Percentiles rank a stretch among this genome's conserved stretches.
Evolutionary conservation across 495 filamentous ascomycete genomes (phyloP).

Genomic region (Penicillium ochrochloron): DNA sequence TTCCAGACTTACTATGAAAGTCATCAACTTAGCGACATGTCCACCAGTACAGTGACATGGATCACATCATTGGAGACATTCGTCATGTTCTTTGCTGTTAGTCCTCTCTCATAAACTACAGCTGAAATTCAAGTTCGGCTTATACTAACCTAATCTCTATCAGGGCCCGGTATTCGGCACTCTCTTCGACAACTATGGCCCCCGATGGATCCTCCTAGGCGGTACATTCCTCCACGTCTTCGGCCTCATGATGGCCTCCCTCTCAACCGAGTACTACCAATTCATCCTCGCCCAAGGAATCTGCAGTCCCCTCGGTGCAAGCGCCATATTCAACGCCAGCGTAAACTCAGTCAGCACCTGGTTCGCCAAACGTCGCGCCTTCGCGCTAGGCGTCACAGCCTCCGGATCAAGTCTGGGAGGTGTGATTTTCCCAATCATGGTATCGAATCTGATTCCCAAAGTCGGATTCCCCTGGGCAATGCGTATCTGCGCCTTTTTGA

Average conservation of each 20-base stretch:
- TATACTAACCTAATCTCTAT: background rate
- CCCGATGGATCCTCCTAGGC: constrained; percentile 63
- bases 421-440: constrained; percentile 66
- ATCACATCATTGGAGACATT: constrained; percentile 57
- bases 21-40: constrained; percentile 45
- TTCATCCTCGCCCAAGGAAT: constrained; percentile 50
- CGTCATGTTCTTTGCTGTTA: constrained; percentile 46
- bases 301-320: constrained; percentile 57
- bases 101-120: background rate
- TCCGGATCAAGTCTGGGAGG: constrained; percentile 65
- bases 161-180: constrained; percentile 57
- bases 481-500: constrained; percentile 69
- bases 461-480: constrained; percentile 79
- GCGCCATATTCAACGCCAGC: constrained; percentile 64
- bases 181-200: constrained; percentile 76
- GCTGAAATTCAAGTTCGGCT: background rate
- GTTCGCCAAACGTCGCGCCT: constrained; percentile 67
- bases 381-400: constrained; percentile 71
- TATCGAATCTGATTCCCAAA: constrained; percentile 61
- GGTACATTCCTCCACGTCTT: constrained; percentile 69
- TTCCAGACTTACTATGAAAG: constrained; percentile 63
- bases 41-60: constrained; percentile 54
- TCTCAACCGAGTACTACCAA: constrained; percentile 50
- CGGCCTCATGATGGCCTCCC: constrained; percentile 66
- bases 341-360: constrained; percentile 65